Conservation (phyloP, 495 filamentous ascomycete species). For the Lophiotrema nucula region DNA sequence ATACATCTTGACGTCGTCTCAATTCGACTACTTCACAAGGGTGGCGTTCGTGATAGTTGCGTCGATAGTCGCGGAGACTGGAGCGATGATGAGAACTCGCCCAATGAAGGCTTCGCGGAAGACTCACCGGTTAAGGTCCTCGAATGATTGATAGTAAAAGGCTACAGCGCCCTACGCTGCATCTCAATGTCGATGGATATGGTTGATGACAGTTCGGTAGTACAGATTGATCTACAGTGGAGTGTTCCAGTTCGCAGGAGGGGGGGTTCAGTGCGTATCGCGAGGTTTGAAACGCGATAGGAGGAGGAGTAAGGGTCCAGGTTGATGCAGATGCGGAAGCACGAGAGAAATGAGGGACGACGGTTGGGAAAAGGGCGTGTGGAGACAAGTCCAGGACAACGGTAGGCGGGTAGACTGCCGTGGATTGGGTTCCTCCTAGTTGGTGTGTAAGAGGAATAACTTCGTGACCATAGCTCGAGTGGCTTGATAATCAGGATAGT, state of each 20-base stretch:
- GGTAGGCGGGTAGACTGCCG: slow-evolving; percentile 36
- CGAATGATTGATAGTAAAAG: neutral
- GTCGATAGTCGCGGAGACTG: slow-evolving; percentile 1
- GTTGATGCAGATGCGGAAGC: slow-evolving; percentile 32
- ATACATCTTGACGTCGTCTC: slow-evolving; percentile 18
- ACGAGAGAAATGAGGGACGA: slow-evolving; percentile 32
- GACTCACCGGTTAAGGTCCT: slow-evolving; percentile 7
- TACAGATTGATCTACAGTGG: slow-evolving; percentile 11
- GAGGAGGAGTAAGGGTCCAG: slow-evolving; percentile 36
- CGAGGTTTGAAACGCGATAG: slow-evolving; percentile 27
- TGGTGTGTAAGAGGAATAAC: slow-evolving; percentile 32
- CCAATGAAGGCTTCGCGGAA: neutral
- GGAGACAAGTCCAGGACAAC: slow-evolving; percentile 38
- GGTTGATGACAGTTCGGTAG: neutral
- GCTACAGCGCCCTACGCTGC: neutral
- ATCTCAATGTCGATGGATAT: slow-evolving; percentile 28
- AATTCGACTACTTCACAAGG: slow-evolving; percentile 3
- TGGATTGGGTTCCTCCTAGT: slow-evolving; percentile 29
- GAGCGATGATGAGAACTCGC: neutral
- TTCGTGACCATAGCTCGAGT: slow-evolving; percentile 35
- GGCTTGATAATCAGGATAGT: slow-evolving; percentile 32
- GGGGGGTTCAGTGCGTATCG: slow-evolving; percentile 27
- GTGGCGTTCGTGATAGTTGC: neutral
- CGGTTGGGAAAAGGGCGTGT: slow-evolving; percentile 33
- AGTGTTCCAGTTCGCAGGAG: neutral